phyloP scores from a whole-genome alignment of 2,329 filamentous ascomycete species.

The Calonectria pseudoreteaudii region DNA sequence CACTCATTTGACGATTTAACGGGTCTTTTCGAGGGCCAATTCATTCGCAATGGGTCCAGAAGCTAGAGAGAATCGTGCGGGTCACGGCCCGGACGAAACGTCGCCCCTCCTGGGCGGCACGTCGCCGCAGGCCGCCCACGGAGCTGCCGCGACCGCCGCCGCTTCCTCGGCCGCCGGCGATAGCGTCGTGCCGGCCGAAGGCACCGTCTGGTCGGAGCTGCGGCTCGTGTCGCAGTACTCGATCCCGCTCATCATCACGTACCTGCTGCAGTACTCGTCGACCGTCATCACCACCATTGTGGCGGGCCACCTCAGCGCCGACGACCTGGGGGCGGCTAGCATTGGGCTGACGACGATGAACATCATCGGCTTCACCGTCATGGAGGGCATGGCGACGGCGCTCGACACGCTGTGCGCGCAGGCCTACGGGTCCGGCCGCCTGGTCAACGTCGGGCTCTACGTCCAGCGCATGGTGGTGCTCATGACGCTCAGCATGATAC shows the following conservation, averaged over 20 bases:
- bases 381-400: slow-evolving; percentile 44
- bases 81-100: not conserved
- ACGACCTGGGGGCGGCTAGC: slow-evolving; percentile 64
- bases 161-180: too few relatives aligned
- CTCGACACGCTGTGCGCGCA: slow-evolving; percentile 43
- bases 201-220: slow-evolving; percentile 32
- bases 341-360: slow-evolving; percentile 66
- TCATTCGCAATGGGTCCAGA: slow-evolving; percentile 3
- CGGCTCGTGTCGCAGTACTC: slow-evolving; percentile 45
- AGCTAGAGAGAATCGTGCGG: not conserved
- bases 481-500: slow-evolving; percentile 60
- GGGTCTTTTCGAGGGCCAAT: not conserved
- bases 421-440: slow-evolving; percentile 53
- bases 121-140: not conserved
- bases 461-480: slow-evolving; percentile 64
- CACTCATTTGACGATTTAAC: not conserved
- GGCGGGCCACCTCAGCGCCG: slow-evolving; percentile 64
- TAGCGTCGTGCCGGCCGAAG: too few relatives aligned
- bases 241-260: slow-evolving; percentile 62
- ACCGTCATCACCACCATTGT: slow-evolving; percentile 63
- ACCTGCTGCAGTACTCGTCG: slow-evolving; percentile 65
- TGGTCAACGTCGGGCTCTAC: slow-evolving; percentile 62
- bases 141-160: too few relatives aligned
- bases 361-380: slow-evolving; percentile 62
- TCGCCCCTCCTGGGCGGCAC: not conserved